Evolutionary conservation across 768 basidiomycete genomes (phyloP).

Genomic region (Psilocybe cyanescens): DNA sequence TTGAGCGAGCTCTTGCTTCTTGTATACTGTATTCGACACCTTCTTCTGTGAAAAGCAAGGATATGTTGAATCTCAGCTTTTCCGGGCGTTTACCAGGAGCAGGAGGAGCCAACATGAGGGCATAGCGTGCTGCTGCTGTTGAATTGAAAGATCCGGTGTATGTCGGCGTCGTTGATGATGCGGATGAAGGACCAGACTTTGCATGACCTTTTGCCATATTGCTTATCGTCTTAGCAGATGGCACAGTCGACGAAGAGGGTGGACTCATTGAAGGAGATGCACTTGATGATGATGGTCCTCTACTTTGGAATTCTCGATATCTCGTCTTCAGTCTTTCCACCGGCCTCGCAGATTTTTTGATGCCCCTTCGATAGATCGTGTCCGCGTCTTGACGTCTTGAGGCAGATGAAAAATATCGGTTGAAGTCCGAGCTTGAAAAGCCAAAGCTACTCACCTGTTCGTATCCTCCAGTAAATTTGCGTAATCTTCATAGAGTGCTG

Average conservation of each 20-base stretch:
- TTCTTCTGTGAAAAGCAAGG: slow-evolving; percentile 74
- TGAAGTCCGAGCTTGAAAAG: background rate
- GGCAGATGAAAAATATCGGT: background rate
- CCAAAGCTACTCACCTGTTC: slow-evolving; percentile 64
- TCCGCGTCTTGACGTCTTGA: slow-evolving; percentile 78
- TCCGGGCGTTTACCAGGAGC: slow-evolving; percentile 73
- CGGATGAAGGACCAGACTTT: slow-evolving; percentile 17
- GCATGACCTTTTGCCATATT: slow-evolving; percentile 11
- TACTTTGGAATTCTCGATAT: slow-evolving; percentile 79
- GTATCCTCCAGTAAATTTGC: slow-evolving; percentile 76
- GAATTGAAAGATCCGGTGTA: slow-evolving; percentile 36
- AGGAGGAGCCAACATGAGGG: slow-evolving; percentile 73
- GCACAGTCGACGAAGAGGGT: slow-evolving; percentile 23
- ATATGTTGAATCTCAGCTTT: slow-evolving; percentile 68
- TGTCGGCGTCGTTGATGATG: slow-evolving; percentile 27
- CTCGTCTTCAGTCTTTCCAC: slow-evolving; percentile 81
- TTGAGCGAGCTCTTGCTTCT: slow-evolving; percentile 80
- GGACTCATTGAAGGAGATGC: slow-evolving; percentile 35
- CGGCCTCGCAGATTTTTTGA: slow-evolving; percentile 81
- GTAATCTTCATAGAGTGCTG: slow-evolving; percentile 90
- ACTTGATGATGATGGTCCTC: slow-evolving; percentile 39
- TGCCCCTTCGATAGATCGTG: slow-evolving; percentile 78
- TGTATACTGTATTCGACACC: slow-evolving; percentile 83
- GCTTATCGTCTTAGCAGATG: slow-evolving; percentile 16
- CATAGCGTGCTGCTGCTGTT: slow-evolving; percentile 60